A percentile compares a stretch with the other conserved stretches of the same genome.
Conservation (phyloP, 345 rosid species). For the Combretum micranthum region DNA sequence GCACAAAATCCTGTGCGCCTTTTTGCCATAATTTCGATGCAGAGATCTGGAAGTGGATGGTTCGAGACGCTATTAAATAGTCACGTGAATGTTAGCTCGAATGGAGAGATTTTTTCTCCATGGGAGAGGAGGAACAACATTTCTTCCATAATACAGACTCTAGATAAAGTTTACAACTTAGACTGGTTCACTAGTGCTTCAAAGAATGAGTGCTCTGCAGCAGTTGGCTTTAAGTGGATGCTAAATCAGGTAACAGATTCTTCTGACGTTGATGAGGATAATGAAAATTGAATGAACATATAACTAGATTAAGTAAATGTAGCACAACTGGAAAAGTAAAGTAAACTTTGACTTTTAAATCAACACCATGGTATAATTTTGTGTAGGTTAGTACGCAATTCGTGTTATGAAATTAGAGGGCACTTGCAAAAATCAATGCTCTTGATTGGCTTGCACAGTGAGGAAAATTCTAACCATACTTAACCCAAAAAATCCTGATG, state of each 20-base stretch:
- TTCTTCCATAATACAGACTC: slow-evolving; percentile 51
- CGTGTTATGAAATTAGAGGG: no score
- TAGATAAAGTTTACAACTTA: slow-evolving; percentile 81
- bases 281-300: no score
- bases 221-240: slow-evolving; percentile 99
- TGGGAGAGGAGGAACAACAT: slow-evolving; percentile 56
- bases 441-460: no score
- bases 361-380: no score
- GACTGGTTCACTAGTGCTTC: slow-evolving; percentile 90
- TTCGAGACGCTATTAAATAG: slow-evolving; percentile 93
- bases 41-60: slow-evolving; percentile 99
- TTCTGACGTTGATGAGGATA: not conserved
- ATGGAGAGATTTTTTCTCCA: slow-evolving; percentile 82
- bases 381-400: no score
- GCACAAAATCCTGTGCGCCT: slow-evolving; percentile 62
- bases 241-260: slow-evolving; percentile 76
- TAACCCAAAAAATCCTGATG: no score
- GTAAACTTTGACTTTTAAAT: no score
- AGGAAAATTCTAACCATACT: no score
- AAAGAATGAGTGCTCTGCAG: slow-evolving; percentile 93
- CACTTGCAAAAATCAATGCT: no score
- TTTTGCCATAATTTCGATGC: slow-evolving; percentile 90
- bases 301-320: no score
- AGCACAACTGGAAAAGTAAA: no score
- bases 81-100: slow-evolving; percentile 83